A percentile compares a stretch with the other conserved stretches of the same genome.
Evolutionary conservation across 2,329 filamentous ascomycete genomes (phyloP).

Genomic region (Paradendryphiella salina): DNA sequence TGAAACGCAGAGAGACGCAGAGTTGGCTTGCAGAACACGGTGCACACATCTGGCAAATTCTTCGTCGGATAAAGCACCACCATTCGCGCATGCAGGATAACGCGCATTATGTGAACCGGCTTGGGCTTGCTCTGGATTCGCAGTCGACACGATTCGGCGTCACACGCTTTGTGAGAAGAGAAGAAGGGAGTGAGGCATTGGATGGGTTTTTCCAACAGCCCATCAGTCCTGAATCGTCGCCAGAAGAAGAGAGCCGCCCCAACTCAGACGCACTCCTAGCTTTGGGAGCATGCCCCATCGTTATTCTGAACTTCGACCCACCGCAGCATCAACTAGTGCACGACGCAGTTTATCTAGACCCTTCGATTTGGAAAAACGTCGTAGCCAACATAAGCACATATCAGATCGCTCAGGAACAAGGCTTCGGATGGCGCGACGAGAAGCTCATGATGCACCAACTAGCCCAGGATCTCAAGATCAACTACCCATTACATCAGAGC

Average conservation of each 20-base stretch:
- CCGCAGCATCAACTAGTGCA: neutral
- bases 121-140: neutral
- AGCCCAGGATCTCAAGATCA: neutral
- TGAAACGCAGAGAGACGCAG: neutral
- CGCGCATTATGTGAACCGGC: neutral
- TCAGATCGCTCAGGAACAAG: neutral
- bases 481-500: neutral
- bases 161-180: neutral
- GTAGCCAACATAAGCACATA: conserved; percentile 1
- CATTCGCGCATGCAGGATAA: neutral
- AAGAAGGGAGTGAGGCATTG: neutral
- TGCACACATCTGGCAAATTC: neutral
- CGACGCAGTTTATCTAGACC: neutral
- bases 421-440: neutral
- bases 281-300: neutral
- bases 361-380: neutral
- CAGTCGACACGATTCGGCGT: neutral
- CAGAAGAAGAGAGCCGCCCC: neutral
- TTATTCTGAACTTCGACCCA: neutral
- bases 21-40: neutral
- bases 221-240: neutral
- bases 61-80: neutral
- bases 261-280: neutral
- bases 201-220: neutral
- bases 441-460: neutral